phyloP scores from a whole-genome alignment of 1,139 yeast species.

The Magnusiomyces tetraspermus region DNA sequence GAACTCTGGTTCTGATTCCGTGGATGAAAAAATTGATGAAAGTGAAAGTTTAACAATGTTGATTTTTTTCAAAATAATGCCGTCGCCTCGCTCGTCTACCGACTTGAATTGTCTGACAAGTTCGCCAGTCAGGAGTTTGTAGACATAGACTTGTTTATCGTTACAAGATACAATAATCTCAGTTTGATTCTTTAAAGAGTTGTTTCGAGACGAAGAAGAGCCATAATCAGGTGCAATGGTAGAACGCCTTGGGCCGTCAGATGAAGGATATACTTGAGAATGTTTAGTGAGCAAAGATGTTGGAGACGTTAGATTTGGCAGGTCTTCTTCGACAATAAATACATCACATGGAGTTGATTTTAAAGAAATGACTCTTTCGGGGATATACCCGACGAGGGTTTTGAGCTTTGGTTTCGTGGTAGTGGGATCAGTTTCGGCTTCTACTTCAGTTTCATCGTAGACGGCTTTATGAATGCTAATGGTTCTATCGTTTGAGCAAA shows the following conservation, averaged over 20 bases:
- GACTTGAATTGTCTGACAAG: slow-evolving; percentile 37
- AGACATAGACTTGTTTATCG: slow-evolving; percentile 42
- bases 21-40: neutral
- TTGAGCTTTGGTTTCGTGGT: neutral
- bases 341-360: slow-evolving; percentile 41
- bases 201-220: too few species aligned
- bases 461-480: slow-evolving; percentile 42
- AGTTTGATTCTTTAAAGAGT: neutral
- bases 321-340: slow-evolving; percentile 20
- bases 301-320: neutral
- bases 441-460: slow-evolving; percentile 17
- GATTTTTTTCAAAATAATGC: slow-evolving; percentile 24
- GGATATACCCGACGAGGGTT: slow-evolving; percentile 23
- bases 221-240: too few species aligned
- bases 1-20: neutral
- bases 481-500: slow-evolving; percentile 53
- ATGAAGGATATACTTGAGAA: neutral
- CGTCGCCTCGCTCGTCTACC: slow-evolving; percentile 22
- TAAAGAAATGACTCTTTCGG: slow-evolving; percentile 42
- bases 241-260: neutral
- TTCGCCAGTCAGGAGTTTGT: slow-evolving; percentile 35
- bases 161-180: slow-evolving; percentile 42
- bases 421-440: neutral
- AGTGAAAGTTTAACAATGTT: slow-evolving; percentile 6
- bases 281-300: neutral